These are phyloP conservation scores for Luvunga scandens DNA, from an alignment of 345 rosid species.

Conservation along the genomic window DNA sequence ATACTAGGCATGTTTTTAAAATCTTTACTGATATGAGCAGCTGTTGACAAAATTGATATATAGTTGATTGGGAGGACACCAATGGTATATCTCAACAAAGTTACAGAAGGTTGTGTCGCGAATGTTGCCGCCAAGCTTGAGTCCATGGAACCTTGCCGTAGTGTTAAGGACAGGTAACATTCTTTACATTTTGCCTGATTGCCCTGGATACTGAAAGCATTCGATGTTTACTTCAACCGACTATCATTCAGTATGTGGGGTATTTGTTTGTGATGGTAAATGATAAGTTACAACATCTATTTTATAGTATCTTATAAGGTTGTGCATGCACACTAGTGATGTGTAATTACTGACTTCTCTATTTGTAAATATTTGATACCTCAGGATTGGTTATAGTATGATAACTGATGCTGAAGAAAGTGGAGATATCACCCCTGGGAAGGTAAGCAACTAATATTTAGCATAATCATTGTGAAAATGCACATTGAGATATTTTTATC, in stretches of 20 bases:
- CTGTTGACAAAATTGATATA: slow-evolving; percentile 31
- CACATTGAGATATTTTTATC: background rate
- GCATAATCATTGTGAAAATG: background rate
- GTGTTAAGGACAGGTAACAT: slow-evolving; percentile 84
- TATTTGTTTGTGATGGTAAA: background rate
- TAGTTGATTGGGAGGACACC: slow-evolving; percentile 94
- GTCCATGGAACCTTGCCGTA: slow-evolving; percentile 94
- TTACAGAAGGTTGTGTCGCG: slow-evolving; percentile 69
- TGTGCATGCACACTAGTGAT: background rate
- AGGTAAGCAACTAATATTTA: slow-evolving; percentile 41
- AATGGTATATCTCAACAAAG: slow-evolving; percentile 89
- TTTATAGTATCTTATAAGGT: background rate
- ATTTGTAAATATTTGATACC: slow-evolving; percentile 13
- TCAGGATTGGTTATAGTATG: slow-evolving; percentile 86
- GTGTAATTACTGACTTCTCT: background rate
- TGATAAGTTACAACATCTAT: background rate
- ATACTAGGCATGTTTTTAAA: slow-evolving; percentile 1
- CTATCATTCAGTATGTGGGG: background rate
- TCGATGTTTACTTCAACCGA: background rate
- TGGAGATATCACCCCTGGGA: slow-evolving; percentile 73
- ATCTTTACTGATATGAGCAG: slow-evolving; percentile 25
- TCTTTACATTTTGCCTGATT: background rate
- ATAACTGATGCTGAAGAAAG: slow-evolving; percentile 80
- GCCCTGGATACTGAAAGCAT: background rate
- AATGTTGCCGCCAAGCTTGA: slow-evolving; percentile 95